These are phyloP conservation scores for Xylaria sp. DNA, from an alignment of 2,329 filamentous ascomycete species.

Conservation along the genomic window DNA sequence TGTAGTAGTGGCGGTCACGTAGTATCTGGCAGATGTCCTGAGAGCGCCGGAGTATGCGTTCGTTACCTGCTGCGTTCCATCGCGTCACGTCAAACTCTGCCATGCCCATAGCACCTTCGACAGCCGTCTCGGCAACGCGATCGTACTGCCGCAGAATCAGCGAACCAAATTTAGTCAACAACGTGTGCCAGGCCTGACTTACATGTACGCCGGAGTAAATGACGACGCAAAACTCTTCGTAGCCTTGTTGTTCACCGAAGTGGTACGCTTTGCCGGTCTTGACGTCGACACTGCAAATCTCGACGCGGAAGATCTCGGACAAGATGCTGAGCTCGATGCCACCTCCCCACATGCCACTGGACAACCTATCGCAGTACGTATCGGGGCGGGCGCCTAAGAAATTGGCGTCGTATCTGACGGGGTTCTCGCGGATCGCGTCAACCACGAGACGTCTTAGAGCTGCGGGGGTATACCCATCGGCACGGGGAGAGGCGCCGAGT, in stretches of 20 bases:
- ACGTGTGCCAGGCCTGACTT: not conserved
- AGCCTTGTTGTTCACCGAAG: constrained; percentile 37
- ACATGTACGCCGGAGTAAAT: constrained; percentile 40
- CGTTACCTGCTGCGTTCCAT: constrained; percentile 62
- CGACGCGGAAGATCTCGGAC: constrained; percentile 55
- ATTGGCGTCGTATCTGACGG: constrained; percentile 77
- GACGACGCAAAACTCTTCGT: constrained; percentile 37
- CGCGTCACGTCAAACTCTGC: constrained; percentile 75
- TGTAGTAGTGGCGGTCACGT: constrained; percentile 81
- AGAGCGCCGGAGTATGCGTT: constrained; percentile 78
- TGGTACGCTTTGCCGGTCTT: constrained; percentile 35
- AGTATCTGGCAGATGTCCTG: constrained; percentile 73
- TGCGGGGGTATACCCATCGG: constrained; percentile 27
- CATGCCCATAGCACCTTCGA: constrained; percentile 66
- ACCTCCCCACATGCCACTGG: constrained; percentile 87
- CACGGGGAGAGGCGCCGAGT: constrained; percentile 7
- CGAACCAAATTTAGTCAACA: too few relatives aligned
- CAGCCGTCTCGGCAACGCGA: constrained; percentile 79
- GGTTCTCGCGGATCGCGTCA: constrained; percentile 78
- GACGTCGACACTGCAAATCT: constrained; percentile 39
- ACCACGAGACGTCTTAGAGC: constrained; percentile 79
- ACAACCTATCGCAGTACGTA: constrained; percentile 85
- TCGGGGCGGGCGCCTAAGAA: constrained; percentile 79
- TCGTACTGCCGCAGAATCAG: constrained; percentile 34
- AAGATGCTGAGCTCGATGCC: constrained; percentile 90